Percentiles rank a stretch among this genome's conserved stretches.
These are phyloP conservation scores for Hymenochaete sp. DNA, from an alignment of 1,284 basidiomycete genomes.

Conservation along the genomic window DNA sequence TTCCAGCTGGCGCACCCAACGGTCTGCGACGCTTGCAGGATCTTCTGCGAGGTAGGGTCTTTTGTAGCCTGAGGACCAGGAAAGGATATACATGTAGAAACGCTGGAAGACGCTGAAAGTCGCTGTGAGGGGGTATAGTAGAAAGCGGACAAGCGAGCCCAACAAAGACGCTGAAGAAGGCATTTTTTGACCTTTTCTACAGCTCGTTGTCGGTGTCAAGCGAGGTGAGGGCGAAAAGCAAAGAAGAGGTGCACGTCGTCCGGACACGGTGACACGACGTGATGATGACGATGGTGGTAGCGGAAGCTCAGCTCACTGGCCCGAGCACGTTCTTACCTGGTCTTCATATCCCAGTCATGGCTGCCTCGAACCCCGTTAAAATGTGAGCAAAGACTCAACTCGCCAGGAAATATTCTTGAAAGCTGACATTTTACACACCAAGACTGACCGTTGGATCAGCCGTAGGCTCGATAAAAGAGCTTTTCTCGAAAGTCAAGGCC, in stretches of 20 bases:
- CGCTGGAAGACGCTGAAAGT: conserved; percentile 13
- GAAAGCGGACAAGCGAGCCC: conserved; percentile 7
- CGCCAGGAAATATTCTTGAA: neutral
- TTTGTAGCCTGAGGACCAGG: conserved; percentile 7
- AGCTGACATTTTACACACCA: neutral
- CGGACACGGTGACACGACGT: neutral
- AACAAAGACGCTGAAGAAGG: conserved; percentile 4
- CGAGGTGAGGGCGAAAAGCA: no score
- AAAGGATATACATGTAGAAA: conserved; percentile 13
- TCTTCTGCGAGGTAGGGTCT: conserved; percentile 23
- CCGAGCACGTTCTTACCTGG: no score
- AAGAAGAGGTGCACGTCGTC: neutral
- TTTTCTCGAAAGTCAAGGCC: conserved; percentile 75
- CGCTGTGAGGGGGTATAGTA: conserved; percentile 14
- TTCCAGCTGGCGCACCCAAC: conserved; percentile 70
- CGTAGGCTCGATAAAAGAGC: conserved; percentile 61
- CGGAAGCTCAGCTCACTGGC: neutral
- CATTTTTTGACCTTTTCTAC: neutral
- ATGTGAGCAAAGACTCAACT: conserved; percentile 5
- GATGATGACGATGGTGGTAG: neutral
- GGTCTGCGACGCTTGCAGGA: conserved; percentile 47
- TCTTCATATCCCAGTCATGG: no score
- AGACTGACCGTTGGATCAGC: conserved; percentile 86
- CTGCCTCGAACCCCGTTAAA: conserved; percentile 10
- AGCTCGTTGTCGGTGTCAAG: neutral